These are phyloP conservation scores for Candida freyschussii DNA, from an alignment of 1,139 yeast species.

Conservation along the genomic window DNA sequence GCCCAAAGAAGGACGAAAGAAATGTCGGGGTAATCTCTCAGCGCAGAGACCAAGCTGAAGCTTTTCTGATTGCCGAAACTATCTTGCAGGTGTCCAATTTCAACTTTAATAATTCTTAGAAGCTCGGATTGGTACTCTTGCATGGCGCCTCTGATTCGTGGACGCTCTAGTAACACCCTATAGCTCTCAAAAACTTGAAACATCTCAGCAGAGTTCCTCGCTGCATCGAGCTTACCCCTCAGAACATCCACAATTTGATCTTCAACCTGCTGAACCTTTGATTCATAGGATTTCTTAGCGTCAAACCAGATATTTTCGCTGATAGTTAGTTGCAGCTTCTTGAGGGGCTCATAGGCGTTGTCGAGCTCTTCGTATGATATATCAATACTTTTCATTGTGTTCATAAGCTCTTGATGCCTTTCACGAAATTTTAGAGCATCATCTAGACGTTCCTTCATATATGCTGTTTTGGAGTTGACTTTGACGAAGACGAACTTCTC, in stretches of 20 bases:
- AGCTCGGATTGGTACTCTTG: constrained; percentile 52
- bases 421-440: constrained; percentile 44
- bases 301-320: constrained; percentile 35
- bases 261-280: constrained; percentile 42
- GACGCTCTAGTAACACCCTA: constrained; percentile 43
- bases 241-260: constrained; percentile 38
- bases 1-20: constrained; percentile 48
- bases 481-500: constrained; percentile 69
- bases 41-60: constrained; percentile 25
- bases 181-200: constrained; percentile 46
- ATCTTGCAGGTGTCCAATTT: constrained; percentile 38
- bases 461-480: constrained; percentile 44
- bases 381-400: constrained; percentile 31
- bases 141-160: constrained; percentile 48
- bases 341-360: constrained; percentile 38
- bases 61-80: constrained; percentile 29
- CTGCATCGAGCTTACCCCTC: constrained; percentile 34
- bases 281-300: constrained; percentile 38
- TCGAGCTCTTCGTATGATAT: constrained; percentile 34
- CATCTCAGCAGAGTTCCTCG: constrained; percentile 43
- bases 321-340: constrained; percentile 34
- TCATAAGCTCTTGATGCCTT: constrained; percentile 48
- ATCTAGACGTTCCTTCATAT: constrained; percentile 43
- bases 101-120: constrained; percentile 42
- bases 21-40: constrained; percentile 43